A percentile compares a stretch with the other conserved stretches of the same genome.
Conservation (phyloP, 1,139 yeast genomes). For the Candida sp. region DNA sequence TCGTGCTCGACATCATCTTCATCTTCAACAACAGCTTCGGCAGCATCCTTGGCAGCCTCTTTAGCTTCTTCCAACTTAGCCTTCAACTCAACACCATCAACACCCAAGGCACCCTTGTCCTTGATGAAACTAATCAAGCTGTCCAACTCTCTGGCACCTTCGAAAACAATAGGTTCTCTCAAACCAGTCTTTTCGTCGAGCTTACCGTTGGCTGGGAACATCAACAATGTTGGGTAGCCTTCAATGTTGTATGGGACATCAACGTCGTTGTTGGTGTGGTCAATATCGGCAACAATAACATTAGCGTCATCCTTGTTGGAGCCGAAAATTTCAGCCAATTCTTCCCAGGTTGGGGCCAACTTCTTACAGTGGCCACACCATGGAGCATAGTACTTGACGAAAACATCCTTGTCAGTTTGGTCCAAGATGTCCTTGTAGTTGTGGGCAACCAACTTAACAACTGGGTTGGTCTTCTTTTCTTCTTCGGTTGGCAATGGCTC, state of each 20-base stretch:
- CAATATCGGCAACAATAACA: constrained; percentile 84
- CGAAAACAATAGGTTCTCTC: constrained; percentile 69
- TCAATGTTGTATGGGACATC: constrained; percentile 65
- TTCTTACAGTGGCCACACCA: constrained; percentile 99
- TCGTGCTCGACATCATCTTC: constrained; percentile 36
- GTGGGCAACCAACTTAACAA: constrained; percentile 81
- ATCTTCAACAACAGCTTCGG: constrained; percentile 20
- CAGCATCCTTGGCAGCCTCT: constrained; percentile 29
- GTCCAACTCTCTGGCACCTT: constrained; percentile 78
- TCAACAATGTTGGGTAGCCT: constrained; percentile 93
- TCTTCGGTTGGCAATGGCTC: constrained; percentile 77
- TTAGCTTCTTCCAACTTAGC: constrained; percentile 35
- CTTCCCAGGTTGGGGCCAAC: constrained; percentile 92
- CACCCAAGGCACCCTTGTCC: constrained; percentile 60
- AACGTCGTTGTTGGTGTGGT: constrained; percentile 90
- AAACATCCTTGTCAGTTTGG: constrained; percentile 79
- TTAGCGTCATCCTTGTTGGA: constrained; percentile 50
- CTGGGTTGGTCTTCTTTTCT: constrained; percentile 74
- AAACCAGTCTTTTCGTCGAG: constrained; percentile 57
- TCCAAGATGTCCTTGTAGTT: constrained; percentile 74
- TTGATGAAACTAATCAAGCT: constrained; percentile 71
- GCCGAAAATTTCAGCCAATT: constrained; percentile 72
- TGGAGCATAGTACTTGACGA: constrained; percentile 96
- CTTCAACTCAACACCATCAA: constrained; percentile 51
- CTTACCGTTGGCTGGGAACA: constrained; percentile 90